Conservation (phyloP, 805 yeast species). For the Lipomyces yamanashiensis region DNA sequence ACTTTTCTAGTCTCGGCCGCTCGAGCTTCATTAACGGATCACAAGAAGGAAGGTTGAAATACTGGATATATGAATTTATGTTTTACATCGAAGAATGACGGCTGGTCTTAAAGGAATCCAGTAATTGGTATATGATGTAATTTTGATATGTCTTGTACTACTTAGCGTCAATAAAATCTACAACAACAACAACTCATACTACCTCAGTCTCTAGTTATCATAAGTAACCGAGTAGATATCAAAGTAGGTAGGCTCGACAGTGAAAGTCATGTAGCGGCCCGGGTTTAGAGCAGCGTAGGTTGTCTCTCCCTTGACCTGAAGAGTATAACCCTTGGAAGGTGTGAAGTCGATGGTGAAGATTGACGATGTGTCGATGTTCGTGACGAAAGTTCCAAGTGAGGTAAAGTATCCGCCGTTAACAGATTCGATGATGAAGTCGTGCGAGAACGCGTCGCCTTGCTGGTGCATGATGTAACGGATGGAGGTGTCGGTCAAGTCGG, state of each 20-base stretch:
- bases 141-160: too few relatives aligned
- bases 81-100: too few relatives aligned
- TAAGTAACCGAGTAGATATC: conserved; percentile 22
- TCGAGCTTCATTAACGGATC: too few relatives aligned
- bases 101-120: too few relatives aligned
- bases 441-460: conserved; percentile 32
- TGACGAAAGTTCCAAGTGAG: conserved; percentile 2
- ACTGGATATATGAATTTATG: too few relatives aligned
- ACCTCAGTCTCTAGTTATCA: neutral
- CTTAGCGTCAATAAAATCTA: too few relatives aligned
- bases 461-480: conserved; percentile 26
- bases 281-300: neutral
- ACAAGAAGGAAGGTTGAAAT: too few relatives aligned
- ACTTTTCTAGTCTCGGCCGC: too few relatives aligned
- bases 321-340: conserved; percentile 24
- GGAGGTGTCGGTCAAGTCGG: neutral
- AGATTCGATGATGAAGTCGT: conserved; percentile 25
- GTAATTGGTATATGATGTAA: too few relatives aligned
- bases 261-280: conserved; percentile 1
- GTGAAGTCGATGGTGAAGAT: conserved; percentile 16
- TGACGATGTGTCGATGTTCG: conserved; percentile 6
- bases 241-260: neutral
- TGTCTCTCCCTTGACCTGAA: conserved; percentile 14
- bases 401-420: conserved; percentile 10
- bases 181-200: neutral